A percentile compares a stretch with the other conserved stretches of the same genome.
phyloP scores from a whole-genome alignment of 345 rosid genomes.

The Theobroma cacao region DNA sequence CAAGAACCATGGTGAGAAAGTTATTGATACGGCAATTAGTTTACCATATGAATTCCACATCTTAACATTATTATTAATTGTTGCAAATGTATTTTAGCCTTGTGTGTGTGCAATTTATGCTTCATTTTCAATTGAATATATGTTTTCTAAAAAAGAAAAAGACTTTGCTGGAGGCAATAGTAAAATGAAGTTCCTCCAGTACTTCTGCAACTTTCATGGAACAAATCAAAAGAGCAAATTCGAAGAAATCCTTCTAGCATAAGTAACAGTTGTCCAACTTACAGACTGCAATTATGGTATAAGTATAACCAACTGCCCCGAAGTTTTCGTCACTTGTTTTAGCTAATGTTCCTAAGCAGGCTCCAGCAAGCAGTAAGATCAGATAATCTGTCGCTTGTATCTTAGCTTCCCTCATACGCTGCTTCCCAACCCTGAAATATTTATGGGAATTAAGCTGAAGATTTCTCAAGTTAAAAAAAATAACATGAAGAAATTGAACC shows the following conservation, averaged over 20 bases:
- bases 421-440: slow-evolving; percentile 67
- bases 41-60: neutral
- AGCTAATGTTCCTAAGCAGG: slow-evolving; percentile 74
- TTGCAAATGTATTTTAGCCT: neutral
- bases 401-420: slow-evolving; percentile 73
- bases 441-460: neutral
- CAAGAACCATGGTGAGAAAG: slow-evolving; percentile 7
- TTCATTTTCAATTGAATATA: neutral
- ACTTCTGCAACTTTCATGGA: neutral
- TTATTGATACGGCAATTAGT: neutral
- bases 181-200: neutral
- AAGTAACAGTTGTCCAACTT: slow-evolving; percentile 29
- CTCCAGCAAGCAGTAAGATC: slow-evolving; percentile 85
- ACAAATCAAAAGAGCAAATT: neutral
- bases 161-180: slow-evolving; percentile 1
- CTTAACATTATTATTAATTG: neutral
- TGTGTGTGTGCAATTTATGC: neutral
- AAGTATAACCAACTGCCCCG: slow-evolving; percentile 69
- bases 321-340: slow-evolving; percentile 59
- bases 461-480: neutral
- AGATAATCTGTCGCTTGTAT: slow-evolving; percentile 72
- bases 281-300: slow-evolving; percentile 86
- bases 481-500: neutral
- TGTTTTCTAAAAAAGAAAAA: neutral
- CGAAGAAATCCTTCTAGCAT: neutral